These are phyloP conservation scores for Blepharisma japonicum DNA, from an alignment of 73 alveolate species.

Conservation along the genomic window DNA sequence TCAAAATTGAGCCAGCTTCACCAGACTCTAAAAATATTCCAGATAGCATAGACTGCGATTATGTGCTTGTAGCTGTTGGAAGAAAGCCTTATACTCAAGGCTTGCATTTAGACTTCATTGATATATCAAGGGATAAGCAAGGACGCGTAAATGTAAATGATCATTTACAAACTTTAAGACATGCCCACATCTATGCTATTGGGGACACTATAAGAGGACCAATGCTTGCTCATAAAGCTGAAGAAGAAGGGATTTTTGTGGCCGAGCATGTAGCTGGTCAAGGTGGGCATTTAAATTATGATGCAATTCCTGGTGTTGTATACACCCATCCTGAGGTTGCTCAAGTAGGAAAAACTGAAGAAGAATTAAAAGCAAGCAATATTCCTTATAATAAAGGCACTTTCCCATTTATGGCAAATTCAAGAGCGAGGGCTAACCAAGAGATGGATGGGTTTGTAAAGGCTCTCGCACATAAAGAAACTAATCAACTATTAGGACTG, in stretches of 20 bases:
- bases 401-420: slow-evolving; percentile 92
- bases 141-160: slow-evolving; percentile 54
- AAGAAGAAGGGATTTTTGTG: slow-evolving; percentile 93
- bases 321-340: slow-evolving; percentile 94
- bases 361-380: slow-evolving; percentile 75
- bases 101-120: slow-evolving; percentile 70
- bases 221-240: slow-evolving; percentile 96
- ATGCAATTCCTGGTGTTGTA: slow-evolving; percentile 88
- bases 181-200: slow-evolving; percentile 70
- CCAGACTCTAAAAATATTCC: background rate
- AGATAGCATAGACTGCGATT: slow-evolving; percentile 58
- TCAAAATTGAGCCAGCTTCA: slow-evolving; percentile 54
- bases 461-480: slow-evolving; percentile 70
- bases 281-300: slow-evolving; percentile 88
- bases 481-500: slow-evolving; percentile 86
- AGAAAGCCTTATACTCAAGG: slow-evolving; percentile 85
- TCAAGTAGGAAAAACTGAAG: slow-evolving; percentile 93
- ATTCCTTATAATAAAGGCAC: slow-evolving; percentile 79
- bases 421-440: slow-evolving; percentile 91
- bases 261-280: slow-evolving; percentile 80
- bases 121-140: slow-evolving; percentile 59
- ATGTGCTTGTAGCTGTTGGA: slow-evolving; percentile 82
- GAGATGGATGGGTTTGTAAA: slow-evolving; percentile 93
- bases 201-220: slow-evolving; percentile 90
- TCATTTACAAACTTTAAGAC: slow-evolving; percentile 49